Percentiles rank a stretch among this genome's conserved stretches.
Conservation (phyloP, 139 green algal genomes). For the Chlorella sp. region DNA sequence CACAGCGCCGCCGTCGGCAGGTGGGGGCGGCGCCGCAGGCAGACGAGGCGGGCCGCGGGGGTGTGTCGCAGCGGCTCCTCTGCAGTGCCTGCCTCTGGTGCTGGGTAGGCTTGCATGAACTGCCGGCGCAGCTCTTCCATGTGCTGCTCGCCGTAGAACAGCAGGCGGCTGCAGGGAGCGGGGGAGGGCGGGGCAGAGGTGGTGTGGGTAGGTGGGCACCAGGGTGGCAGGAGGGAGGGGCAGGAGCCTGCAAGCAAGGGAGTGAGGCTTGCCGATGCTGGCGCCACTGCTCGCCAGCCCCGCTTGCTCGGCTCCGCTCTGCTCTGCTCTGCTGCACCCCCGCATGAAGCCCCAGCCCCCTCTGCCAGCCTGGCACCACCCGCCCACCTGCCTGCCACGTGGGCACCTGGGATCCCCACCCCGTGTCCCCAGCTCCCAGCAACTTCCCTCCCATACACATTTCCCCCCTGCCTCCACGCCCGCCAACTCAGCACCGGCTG, state of each 20-base stretch:
- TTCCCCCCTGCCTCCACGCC: no score
- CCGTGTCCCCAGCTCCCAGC: no score
- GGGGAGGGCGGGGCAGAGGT: neutral
- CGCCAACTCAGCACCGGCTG: no score
- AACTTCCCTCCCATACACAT: no score
- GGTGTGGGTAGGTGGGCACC: neutral
- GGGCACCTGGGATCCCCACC: no score
- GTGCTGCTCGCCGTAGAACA: constrained; percentile 20
- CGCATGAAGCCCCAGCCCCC: no score
- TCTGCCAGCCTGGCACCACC: no score
- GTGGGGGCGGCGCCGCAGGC: constrained; percentile 6
- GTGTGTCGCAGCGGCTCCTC: neutral
- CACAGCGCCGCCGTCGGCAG: neutral
- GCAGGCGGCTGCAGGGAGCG: constrained; percentile 10
- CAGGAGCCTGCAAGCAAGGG: neutral
- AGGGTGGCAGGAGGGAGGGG: neutral
- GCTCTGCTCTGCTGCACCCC: no score
- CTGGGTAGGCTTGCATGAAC: constrained; percentile 34
- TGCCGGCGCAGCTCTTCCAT: constrained; percentile 21
- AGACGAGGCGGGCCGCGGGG: constrained; percentile 6
- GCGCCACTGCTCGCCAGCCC: no score
- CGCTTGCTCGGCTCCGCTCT: no score
- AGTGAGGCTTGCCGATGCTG: no score
- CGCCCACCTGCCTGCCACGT: no score
- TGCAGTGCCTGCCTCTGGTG: neutral